Base-by-base conservation (phyloP, 108 stramenopile species). In the Conticribra weissflogii region DNA sequence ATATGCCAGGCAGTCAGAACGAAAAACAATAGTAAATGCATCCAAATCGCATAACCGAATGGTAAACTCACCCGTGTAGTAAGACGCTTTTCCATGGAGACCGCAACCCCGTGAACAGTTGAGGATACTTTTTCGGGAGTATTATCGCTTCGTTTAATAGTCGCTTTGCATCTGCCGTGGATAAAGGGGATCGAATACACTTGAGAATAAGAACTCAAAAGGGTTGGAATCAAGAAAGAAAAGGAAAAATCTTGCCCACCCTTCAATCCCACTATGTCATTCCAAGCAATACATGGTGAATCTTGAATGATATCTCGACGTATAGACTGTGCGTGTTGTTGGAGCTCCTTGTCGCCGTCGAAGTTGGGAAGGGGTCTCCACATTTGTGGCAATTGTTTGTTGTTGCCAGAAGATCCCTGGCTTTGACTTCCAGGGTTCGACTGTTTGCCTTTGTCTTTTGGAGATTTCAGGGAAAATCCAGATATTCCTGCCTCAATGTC, bases 21-120 rank as follows among this genome's bases (percentile, higher is more conserved):
- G n/a, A n/a, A n/a, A n/a, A n/a, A n/a, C n/a, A n/a, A n/a, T n/a
- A n/a, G n/a, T n/a, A n/a, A n/a, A n/a, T n/a, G n/a, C n/a, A n/a
- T n/a, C n/a, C n/a, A n/a, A n/a, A n/a, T n/a, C n/a, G n/a, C n/a
- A n/a, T n/a, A n/a, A n/a, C n/a, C n/a, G n/a, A n/a, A n/a, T n/a
- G n/a, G n/a, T n/a, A n/a, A n/a, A n/a, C n/a, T n/a, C n/a, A n/a
- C n/a, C n/a, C 94, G 56, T 85, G 92, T 16, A 96, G 68, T 24
- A 96, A 54, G 21, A 89, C 81, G 15, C 92, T 91, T 53, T 79
- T 78, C 70, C 86, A 83, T 1, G 92, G 91, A 9, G 84, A 76
- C 12, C 86, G 71, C 52, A 96, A 30, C n/a, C 89, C 90, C 23
- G 75, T 86, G 63, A 92, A 96, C 0, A 96, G 62, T 16, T 87